Conservation (phyloP, 2,329 filamentous ascomycete genomes). For the Pseudogymnoascus verrucosus region DNA sequence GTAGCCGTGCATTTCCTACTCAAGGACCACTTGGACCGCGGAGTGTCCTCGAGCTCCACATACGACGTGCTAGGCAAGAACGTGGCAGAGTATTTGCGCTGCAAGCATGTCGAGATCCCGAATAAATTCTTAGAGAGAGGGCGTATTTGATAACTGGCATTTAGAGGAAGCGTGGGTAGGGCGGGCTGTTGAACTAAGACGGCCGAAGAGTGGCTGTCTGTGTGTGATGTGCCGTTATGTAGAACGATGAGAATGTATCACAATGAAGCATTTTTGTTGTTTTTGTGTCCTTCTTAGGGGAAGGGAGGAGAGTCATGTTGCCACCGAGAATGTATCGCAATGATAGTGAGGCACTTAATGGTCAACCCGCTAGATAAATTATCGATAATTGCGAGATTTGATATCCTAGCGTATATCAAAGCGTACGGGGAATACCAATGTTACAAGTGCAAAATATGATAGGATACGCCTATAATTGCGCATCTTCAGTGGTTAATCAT, state of each 20-base stretch:
- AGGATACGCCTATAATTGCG: neutral
- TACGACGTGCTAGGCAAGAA: slow-evolving; percentile 20
- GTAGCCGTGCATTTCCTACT: slow-evolving; percentile 25
- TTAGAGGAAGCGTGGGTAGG: neutral
- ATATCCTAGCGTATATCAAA: neutral
- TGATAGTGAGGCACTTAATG: neutral
- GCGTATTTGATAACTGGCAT: neutral
- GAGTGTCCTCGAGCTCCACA: slow-evolving; percentile 18
- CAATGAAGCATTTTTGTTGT: no score
- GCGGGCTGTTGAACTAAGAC: neutral
- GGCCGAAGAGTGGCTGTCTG: neutral
- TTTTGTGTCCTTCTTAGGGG: no score
- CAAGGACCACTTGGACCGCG: slow-evolving; percentile 30
- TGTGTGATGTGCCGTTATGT: neutral
- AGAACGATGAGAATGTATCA: neutral
- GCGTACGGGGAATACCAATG: neutral
- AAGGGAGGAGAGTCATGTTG: no score
- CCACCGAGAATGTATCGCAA: neutral
- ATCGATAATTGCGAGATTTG: neutral
- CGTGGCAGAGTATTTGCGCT: slow-evolving; percentile 17
- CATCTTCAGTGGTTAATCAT: neutral
- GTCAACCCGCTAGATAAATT: neutral
- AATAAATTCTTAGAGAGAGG: slow-evolving; percentile 13
- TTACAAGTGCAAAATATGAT: neutral
- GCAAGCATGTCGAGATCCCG: slow-evolving; percentile 17